phyloP scores from a whole-genome alignment of 208 protist species.

The Herpetomonas tarakana region DNA sequence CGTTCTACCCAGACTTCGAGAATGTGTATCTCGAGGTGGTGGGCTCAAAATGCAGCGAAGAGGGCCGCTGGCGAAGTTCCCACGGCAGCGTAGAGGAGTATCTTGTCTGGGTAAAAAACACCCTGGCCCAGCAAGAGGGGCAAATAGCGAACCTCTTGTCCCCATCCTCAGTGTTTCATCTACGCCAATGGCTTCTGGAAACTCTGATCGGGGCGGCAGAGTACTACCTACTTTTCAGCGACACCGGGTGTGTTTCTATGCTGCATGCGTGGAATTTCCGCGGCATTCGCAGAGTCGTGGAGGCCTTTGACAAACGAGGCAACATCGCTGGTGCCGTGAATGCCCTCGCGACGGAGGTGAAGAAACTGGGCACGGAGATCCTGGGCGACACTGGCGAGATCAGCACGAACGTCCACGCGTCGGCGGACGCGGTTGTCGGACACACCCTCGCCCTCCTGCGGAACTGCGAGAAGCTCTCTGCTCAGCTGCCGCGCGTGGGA shows the following conservation, averaged over 20 bases:
- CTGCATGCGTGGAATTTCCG: slow-evolving; percentile 7
- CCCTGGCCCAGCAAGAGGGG: slow-evolving; percentile 9
- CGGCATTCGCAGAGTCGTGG: not conserved
- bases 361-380: slow-evolving; percentile 2
- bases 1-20: not conserved
- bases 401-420: too few species aligned
- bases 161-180: slow-evolving; percentile 7
- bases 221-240: slow-evolving; percentile 16
- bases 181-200: slow-evolving; percentile 14
- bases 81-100: slow-evolving; percentile 12
- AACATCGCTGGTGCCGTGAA: not conserved
- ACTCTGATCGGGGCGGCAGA: slow-evolving; percentile 24
- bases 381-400: too few species aligned
- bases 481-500: not conserved
- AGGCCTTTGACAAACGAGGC: not conserved
- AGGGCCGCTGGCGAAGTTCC: slow-evolving; percentile 10
- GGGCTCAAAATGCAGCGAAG: slow-evolving; percentile 8
- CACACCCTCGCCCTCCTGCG: not conserved
- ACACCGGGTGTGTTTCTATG: slow-evolving; percentile 7
- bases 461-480: slow-evolving; percentile 1
- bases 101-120: slow-evolving; percentile 21
- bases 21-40: slow-evolving; percentile 5
- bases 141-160: slow-evolving; percentile 18
- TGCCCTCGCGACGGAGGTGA: not conserved
- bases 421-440: too few species aligned